Base-by-base conservation (phyloP, 1,284 basidiomycete species). In the Malassezia furfur region DNA sequence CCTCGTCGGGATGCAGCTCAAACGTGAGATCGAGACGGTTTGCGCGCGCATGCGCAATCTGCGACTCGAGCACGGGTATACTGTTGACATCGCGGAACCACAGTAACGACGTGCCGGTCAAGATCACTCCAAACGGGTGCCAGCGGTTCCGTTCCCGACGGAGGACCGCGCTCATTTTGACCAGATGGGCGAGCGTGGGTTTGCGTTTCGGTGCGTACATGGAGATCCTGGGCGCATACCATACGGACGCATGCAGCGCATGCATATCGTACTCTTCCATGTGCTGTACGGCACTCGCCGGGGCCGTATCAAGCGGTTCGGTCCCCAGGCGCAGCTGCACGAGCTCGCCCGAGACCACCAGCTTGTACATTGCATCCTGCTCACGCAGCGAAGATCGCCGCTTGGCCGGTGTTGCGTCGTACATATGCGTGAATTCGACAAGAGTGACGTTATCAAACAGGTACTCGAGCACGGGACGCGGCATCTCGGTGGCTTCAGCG, bases 401-500 rank as follows among this genome's bases (percentile, higher is more conserved):
- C 57, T 55, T 63, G 60, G 14, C 49, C 52, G 7, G 59, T 52
- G 11, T 54, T 49, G 38, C 62, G 55, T 21, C 60, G 56, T 21
- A 48, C 49, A 8, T 61, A 69, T 91, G 96, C 57, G 96, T 87
- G 77, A 98, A 99, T 0, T 72, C 65, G 86, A 93, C 43, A 85
- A 88, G 76, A 86, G 91, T 85, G 52, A 91, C 90, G 70, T 99
- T 96, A 77, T 99, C 93, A 74, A 86, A 98, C 70, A 93, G 90
- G 63, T 87, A 91, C 87, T 93, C 90, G 54, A 98, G 80, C 31
- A 94, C 82, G 66, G 91, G 85, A 3, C 83, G 80, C 15, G 83
- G 79, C 17, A 94, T 82, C 11, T 90, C 90, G n/a, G 89, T 94
- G 32, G 86, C 44, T 1, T 61, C 47, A 9, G 71, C 67, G 50